Conservation (phyloP, 2,329 filamentous ascomycete species). For the Apiospora sp. region DNA sequence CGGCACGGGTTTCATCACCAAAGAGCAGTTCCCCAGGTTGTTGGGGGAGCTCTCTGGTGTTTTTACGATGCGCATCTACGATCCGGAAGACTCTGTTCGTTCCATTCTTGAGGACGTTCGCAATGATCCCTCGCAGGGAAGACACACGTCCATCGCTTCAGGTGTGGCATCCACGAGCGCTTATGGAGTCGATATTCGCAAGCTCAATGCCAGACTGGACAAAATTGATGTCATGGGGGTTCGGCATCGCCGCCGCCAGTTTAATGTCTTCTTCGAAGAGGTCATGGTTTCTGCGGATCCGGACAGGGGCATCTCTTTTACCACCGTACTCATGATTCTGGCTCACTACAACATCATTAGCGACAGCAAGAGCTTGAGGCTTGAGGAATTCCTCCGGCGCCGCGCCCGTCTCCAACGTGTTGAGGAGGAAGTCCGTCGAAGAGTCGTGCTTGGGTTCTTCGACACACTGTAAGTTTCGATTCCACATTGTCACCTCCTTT, state of each 20-base stretch:
- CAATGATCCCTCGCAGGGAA: constrained; percentile 58
- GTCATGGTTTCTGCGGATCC: constrained; percentile 92
- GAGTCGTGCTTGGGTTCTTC: constrained; percentile 93
- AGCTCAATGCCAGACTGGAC: constrained; percentile 76
- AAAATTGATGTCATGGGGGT: constrained; percentile 80
- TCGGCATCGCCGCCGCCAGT: constrained; percentile 75
- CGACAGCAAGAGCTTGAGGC: constrained; percentile 92
- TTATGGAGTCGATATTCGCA: constrained; percentile 74
- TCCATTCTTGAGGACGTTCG: constrained; percentile 86
- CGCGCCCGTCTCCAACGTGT: constrained; percentile 91
- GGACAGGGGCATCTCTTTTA: constrained; percentile 90
- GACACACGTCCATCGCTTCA: constrained; percentile 64
- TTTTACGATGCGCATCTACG: constrained; percentile 97
- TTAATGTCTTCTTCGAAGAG: constrained; percentile 97
- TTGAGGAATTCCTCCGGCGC: constrained; percentile 93
- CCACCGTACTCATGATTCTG: constrained; percentile 90
- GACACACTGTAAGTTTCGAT: constrained; percentile 74
- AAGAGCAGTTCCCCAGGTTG: constrained; percentile 86
- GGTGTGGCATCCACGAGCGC: constrained; percentile 46
- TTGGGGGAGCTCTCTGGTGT: constrained; percentile 92
- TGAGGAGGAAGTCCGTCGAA: constrained; percentile 90
- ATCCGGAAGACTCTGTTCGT: constrained; percentile 86
- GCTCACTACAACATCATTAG: constrained; percentile 99
- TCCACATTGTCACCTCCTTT: background rate
- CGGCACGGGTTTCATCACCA: constrained; percentile 89